Conservation (phyloP, 73 alveolate species). For the Stentor roeselii region DNA sequence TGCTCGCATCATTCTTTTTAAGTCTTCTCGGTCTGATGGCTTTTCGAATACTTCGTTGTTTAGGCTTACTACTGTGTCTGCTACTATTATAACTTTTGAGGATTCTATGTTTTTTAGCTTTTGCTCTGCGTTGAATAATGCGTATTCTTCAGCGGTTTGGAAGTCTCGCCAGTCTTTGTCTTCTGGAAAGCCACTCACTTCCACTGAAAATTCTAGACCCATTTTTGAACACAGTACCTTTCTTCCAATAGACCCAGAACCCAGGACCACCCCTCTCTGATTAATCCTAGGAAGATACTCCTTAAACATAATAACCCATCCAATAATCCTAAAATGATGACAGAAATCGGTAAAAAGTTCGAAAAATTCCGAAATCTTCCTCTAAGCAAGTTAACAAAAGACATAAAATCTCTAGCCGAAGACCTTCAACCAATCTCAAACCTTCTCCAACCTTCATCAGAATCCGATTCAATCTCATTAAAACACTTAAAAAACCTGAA, state of each 20-base stretch:
- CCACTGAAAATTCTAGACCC: not conserved
- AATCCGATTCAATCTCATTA: not conserved
- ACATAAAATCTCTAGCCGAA: not conserved
- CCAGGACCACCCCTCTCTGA: constrained; percentile 8
- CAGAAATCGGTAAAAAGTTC: not conserved
- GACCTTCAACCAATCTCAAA: not conserved
- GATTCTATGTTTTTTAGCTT: not conserved
- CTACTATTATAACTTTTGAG: not conserved
- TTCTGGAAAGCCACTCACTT: constrained; percentile 18
- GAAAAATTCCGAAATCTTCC: not conserved
- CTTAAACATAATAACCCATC: constrained; percentile 4
- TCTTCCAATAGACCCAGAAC: not conserved
- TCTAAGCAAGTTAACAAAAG: not conserved
- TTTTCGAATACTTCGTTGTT: not conserved
- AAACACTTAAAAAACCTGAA: too few species aligned
- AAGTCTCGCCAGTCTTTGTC: not conserved
- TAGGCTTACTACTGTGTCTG: not conserved
- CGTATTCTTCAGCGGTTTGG: constrained; percentile 15
- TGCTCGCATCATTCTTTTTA: not conserved
- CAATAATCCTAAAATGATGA: not conserved
- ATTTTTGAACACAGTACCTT: not conserved
- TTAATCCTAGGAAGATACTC: not conserved
- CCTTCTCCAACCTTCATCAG: not conserved
- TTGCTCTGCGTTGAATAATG: constrained; percentile 13
- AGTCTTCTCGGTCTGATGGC: not conserved